phyloP scores from a whole-genome alignment of 164 flowering plant species.

The Houttuynia cordata region DNA sequence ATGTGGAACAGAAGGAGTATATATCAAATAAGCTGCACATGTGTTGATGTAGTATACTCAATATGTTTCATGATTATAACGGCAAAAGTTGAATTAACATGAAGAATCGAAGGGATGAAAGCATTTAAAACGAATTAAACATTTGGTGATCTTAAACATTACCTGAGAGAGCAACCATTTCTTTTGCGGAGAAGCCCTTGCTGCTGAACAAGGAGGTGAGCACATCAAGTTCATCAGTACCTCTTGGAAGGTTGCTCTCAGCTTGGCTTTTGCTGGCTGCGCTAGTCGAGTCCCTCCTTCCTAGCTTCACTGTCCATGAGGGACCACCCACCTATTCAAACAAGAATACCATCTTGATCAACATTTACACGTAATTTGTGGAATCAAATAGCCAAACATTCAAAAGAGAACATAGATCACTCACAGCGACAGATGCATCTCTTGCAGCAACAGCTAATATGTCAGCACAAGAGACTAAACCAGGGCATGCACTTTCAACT shows the following conservation, averaged over 20 bases:
- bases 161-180: constrained; percentile 42
- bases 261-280: constrained; percentile 20
- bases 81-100: too few species aligned
- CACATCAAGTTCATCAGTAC: background rate
- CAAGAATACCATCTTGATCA: background rate
- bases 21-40: too few species aligned
- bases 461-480: constrained; percentile 8
- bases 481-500: constrained; percentile 5
- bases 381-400: background rate
- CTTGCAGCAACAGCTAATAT: constrained; percentile 8
- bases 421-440: constrained; percentile 8
- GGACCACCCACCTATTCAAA: constrained; percentile 26
- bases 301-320: constrained; percentile 37
- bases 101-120: too few species aligned
- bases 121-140: too few species aligned
- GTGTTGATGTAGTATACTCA: too few species aligned
- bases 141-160: too few species aligned
- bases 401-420: background rate
- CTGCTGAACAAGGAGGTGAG: constrained; percentile 15
- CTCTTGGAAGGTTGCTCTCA: constrained; percentile 17
- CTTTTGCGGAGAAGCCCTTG: constrained; percentile 27
- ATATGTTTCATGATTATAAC: too few species aligned
- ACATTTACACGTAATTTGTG: background rate
- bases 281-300: constrained; percentile 32
- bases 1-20: too few species aligned